These are phyloP conservation scores for Beauveria rudraprayagi DNA, from an alignment of 2,329 filamentous ascomycete genomes.

Conservation along the genomic window DNA sequence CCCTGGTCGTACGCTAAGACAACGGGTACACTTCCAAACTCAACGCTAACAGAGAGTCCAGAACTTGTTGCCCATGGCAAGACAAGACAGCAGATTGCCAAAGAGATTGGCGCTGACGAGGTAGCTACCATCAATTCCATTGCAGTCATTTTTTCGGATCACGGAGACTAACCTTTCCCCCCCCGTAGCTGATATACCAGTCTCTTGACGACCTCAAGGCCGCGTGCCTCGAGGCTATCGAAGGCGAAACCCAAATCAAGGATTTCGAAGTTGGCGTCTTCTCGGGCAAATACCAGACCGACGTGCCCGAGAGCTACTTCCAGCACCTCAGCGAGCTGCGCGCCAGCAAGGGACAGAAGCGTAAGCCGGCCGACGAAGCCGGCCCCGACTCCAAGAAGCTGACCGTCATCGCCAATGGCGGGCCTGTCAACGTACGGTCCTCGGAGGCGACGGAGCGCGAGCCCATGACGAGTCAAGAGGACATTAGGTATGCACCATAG, in stretches of 20 bases:
- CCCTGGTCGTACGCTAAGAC: conserved; percentile 16
- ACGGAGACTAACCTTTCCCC: not conserved
- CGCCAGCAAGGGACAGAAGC: conserved; percentile 45
- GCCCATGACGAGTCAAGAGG: conserved; percentile 19
- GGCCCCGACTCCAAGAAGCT: conserved; percentile 1
- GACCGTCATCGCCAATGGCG: conserved; percentile 19
- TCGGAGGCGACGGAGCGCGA: not conserved
- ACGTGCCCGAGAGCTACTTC: conserved; percentile 73
- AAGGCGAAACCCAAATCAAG: conserved; percentile 42
- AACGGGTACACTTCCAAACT: not conserved
- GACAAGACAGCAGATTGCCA: conserved; percentile 30
- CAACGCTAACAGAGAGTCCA: not conserved
- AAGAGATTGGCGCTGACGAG: conserved; percentile 35
- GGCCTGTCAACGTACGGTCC: conserved; percentile 47
- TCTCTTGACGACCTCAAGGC: conserved; percentile 67
- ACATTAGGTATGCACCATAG: conserved; percentile 22
- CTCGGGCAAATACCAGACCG: conserved; percentile 77
- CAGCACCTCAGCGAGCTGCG: conserved; percentile 66
- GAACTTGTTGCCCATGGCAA: conserved; percentile 29
- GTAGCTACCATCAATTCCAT: not conserved
- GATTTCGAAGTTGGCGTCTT: conserved; percentile 90
- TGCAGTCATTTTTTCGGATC: not conserved
- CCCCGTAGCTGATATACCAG: conserved; percentile 44
- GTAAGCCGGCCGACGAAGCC: conserved; percentile 9
- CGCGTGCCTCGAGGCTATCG: conserved; percentile 66